Base-by-base conservation (phyloP, 768 basidiomycete species). In the Pleurotus citrinopileatus region DNA sequence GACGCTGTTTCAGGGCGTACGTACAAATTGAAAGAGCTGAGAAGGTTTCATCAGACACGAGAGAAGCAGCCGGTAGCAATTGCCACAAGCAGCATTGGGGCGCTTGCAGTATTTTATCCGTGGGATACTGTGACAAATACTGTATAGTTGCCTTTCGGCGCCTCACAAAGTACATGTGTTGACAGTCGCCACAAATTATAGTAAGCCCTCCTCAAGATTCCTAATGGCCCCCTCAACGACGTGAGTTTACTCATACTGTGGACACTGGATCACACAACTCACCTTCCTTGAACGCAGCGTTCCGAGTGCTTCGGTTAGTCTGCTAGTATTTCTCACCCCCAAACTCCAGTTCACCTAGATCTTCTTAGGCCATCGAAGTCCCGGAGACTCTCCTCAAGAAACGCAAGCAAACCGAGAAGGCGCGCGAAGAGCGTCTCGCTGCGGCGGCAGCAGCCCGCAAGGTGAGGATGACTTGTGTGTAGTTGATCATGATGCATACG, bases 331-430 rank as follows among this genome's bases (percentile, higher is more conserved):
- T 60, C 60, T 61, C 63, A 70, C 47, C 68, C 53, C 38, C n/a
- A n/a, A n/a, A n/a, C n/a, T n/a, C n/a, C n/a, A n/a, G 48, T 60
- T 57, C 48, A 62, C 54, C 55, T 43, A 13, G 15, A 53, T 47
- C 22, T 55, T 52, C 48, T 57, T 64, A 93, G 91, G 84, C 86
- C 68, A 86, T 97, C 71, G 90, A 95, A 84, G 95, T 96, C 77
- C 95, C 95, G 72, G 95, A 97, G 87, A 98, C 95, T 69, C 87
- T 98, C 80, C 92, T 98, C 80, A 98, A 97, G 85, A 98, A 96
- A 81, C 87, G 95, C 78, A 94, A 95, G 79, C 90, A 94, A 78
- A 95, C 87, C 67, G 93, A 96, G 81, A 95, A 95, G 81, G 89
- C 88, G 59, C 82, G 93, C 66, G 94, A 95, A 79, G 94, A 96